A percentile compares a stretch with the other conserved stretches of the same genome.
These are phyloP conservation scores for Diaporthe longicolla DNA, from an alignment of 2,329 filamentous ascomycete species.

Conservation along the genomic window DNA sequence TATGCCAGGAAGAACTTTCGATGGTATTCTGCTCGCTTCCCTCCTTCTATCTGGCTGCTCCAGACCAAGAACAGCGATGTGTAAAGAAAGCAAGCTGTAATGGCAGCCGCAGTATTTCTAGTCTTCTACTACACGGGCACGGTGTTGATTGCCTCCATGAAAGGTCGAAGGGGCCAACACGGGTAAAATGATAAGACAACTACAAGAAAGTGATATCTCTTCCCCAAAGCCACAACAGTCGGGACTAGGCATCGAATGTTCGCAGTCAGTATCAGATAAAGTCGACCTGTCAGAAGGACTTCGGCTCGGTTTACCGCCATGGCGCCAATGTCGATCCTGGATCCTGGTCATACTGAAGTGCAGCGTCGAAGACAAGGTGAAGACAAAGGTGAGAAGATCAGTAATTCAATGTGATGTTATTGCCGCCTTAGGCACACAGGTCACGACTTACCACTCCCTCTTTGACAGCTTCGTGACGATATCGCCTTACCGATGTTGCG, in stretches of 20 bases:
- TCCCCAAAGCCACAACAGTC: background rate
- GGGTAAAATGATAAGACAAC: background rate
- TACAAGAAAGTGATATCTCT: slow-evolving; percentile 19
- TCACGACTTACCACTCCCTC: background rate
- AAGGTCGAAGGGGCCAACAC: background rate
- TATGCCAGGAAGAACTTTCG: slow-evolving; percentile 13
- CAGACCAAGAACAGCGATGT: too few relatives aligned
- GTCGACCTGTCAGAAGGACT: slow-evolving; percentile 28
- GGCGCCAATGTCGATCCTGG: background rate
- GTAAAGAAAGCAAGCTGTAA: background rate
- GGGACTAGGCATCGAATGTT: background rate
- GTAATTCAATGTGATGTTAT: background rate
- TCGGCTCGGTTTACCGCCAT: slow-evolving; percentile 13
- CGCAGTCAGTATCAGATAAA: slow-evolving; percentile 17
- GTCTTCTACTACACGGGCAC: background rate
- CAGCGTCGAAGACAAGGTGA: background rate
- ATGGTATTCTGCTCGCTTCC: slow-evolving; percentile 15
- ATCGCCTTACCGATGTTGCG: background rate
- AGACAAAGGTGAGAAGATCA: background rate
- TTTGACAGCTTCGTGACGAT: background rate
- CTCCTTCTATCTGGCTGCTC: background rate
- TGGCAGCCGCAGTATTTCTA: background rate
- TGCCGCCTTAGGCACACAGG: too few relatives aligned
- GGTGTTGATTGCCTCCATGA: background rate
- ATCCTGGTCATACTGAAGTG: background rate